phyloP scores from a whole-genome alignment of 805 yeast genomes.

The Naumovozyma baii region DNA sequence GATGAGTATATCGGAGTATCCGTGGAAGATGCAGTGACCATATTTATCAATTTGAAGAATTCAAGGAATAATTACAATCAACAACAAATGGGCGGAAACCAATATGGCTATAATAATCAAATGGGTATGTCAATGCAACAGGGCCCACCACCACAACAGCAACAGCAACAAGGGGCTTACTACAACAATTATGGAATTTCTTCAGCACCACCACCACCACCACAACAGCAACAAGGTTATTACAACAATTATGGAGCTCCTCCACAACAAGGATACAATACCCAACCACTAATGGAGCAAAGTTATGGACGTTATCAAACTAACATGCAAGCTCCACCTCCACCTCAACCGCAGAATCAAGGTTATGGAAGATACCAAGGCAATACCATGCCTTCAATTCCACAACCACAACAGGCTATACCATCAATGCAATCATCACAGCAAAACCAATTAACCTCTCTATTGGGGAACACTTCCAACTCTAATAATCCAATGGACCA shows the following conservation, averaged over 20 bases:
- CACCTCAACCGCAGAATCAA: conserved; percentile 6
- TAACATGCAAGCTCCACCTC: conserved; percentile 6
- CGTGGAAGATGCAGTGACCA: conserved; percentile 48
- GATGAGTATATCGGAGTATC: conserved; percentile 75
- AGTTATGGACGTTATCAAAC: conserved; percentile 5
- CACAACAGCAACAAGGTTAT: conserved; percentile 8
- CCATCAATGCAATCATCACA: conserved; percentile 19
- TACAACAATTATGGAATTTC: conserved; percentile 9
- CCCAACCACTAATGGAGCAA: conserved; percentile 4
- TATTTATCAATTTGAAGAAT: conserved; percentile 27
- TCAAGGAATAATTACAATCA: not conserved
- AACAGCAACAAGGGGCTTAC: conserved; percentile 14
- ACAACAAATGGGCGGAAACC: not conserved
- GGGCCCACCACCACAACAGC: conserved; percentile 16
- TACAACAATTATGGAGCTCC: conserved; percentile 6
- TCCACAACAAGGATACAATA: conserved; percentile 6
- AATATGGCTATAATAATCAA: not conserved
- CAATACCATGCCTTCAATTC: conserved; percentile 13
- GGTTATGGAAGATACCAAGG: conserved; percentile 14
- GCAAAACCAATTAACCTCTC: conserved; percentile 21
- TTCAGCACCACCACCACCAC: conserved; percentile 11
- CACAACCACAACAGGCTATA: conserved; percentile 17
- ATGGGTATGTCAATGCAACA: conserved; percentile 7
- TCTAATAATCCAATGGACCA: conserved; percentile 22
- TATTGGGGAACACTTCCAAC: conserved; percentile 8